These are phyloP conservation scores for Umbelopsis isabellina DNA, from an alignment of 192 early-diverging fungal species.

Conservation along the genomic window DNA sequence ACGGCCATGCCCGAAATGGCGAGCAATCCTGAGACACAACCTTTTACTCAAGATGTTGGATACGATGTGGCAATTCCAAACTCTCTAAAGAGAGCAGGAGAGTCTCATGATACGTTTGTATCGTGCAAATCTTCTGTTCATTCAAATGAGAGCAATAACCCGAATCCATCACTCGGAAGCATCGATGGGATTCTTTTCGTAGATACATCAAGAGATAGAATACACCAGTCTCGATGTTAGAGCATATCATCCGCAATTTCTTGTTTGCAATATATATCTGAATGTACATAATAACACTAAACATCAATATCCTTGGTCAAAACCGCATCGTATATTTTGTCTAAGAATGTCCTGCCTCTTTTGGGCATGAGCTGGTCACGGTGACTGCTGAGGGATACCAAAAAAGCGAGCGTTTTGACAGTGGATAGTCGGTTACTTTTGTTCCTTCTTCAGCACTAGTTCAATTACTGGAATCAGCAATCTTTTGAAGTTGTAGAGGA, in stretches of 20 bases:
- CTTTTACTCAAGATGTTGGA: too few relatives aligned
- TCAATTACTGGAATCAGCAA: neutral
- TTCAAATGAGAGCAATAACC: neutral
- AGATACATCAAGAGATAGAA: constrained; percentile 14
- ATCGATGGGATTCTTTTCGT: neutral
- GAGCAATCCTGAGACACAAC: too few relatives aligned
- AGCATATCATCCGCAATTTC: neutral
- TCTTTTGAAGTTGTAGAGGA: constrained; percentile 17
- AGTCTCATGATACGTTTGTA: constrained; percentile 6
- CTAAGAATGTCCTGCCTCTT: too few relatives aligned
- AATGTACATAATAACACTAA: neutral
- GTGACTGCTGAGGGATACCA: too few relatives aligned
- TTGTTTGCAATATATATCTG: neutral
- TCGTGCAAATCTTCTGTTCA: neutral
- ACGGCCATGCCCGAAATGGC: too few relatives aligned
- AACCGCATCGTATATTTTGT: too few relatives aligned
- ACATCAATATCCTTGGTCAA: too few relatives aligned
- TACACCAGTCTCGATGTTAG: neutral
- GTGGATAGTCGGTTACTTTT: neutral
- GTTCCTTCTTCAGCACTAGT: neutral
- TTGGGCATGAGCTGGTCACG: too few relatives aligned
- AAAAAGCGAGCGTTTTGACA: too few relatives aligned
- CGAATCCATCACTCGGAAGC: neutral
- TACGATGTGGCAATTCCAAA: neutral
- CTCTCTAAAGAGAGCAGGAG: neutral